Base-by-base conservation (phyloP, 768 basidiomycete species). In the Dendrothele bispora region DNA sequence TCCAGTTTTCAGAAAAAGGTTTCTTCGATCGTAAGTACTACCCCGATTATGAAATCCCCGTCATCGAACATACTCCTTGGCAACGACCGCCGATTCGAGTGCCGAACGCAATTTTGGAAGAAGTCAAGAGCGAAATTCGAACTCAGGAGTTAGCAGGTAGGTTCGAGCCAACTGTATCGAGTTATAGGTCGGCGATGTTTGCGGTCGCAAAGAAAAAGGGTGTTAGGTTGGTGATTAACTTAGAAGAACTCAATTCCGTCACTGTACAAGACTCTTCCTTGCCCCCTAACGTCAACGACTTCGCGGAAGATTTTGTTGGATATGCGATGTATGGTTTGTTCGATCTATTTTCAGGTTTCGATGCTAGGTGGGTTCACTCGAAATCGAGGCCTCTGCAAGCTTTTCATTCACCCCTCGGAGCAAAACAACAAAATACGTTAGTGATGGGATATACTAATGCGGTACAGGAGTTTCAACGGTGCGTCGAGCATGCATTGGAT, bases 361-460 rank as follows among this genome's bases (percentile, higher is more conserved):
- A 75, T 35, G 61, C 63, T 0, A 49, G 62, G 0, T 39, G 43
- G 0, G 52, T 74, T 0, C 55, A 57, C 0, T 49, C 49, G 1
- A 47, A 46, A 0, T 73, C 61, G 0, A 38, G 59, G 0, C 64
- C 71, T 17, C 49, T 72, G 1, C 71, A 68, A 0, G 66, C 60
- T 0, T 72, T 70, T 43, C 52, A 60, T 39, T 59, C 54, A 0
- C 57, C 60, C 0, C 36, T 61, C 1, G 62, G 68, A 0, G 50
- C 62, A 0, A 21, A 54, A 1, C 55, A 57, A 0, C 53, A 65
- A 0, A 55, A 50, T 0, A 53, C 55, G 0, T 38, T 73, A 0
- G 64, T 64, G 0, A 64, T 65, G 60, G 71, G 70, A 0, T 61
- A 54, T 21, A 67, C 67, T 2, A 71, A 71, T 34, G 55, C 56